Percentiles rank a stretch among this genome's conserved stretches.
phyloP scores from a whole-genome alignment of 768 basidiomycete genomes.

The Serendipita indica region DNA sequence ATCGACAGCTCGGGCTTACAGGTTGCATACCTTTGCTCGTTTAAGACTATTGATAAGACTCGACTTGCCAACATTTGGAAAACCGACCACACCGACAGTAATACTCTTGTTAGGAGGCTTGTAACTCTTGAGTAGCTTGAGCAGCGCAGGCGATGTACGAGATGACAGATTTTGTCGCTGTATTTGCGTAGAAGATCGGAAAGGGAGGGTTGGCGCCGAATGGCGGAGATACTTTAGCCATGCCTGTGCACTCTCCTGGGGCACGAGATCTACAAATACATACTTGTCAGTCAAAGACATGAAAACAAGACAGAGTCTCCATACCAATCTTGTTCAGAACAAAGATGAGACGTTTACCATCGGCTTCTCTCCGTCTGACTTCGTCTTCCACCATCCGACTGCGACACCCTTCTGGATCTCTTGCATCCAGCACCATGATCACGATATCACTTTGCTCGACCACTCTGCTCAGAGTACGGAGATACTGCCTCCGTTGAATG shows the following conservation, averaged over 20 bases:
- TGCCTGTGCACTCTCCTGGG: slow-evolving; percentile 68
- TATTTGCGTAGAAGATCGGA: slow-evolving; percentile 64
- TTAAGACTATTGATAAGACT: slow-evolving; percentile 88
- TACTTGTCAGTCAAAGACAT: neutral
- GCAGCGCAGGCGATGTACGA: slow-evolving; percentile 55
- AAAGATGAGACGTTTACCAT: slow-evolving; percentile 85
- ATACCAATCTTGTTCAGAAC: slow-evolving; percentile 94
- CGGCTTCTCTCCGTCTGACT: slow-evolving; percentile 65
- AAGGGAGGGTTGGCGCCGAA: slow-evolving; percentile 82
- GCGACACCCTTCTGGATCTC: slow-evolving; percentile 89
- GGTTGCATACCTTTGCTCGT: slow-evolving; percentile 47
- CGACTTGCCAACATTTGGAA: slow-evolving; percentile 96
- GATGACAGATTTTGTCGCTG: slow-evolving; percentile 73
- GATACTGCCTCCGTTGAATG: slow-evolving; percentile 42
- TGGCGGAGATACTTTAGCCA: slow-evolving; percentile 91
- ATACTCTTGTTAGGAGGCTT: slow-evolving; percentile 43
- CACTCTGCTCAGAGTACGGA: slow-evolving; percentile 76
- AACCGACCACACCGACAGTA: slow-evolving; percentile 86
- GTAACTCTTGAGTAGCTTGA: slow-evolving; percentile 73
- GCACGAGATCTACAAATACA: slow-evolving; percentile 58
- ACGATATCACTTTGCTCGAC: slow-evolving; percentile 88
- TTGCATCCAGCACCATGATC: slow-evolving; percentile 78
- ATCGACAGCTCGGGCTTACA: neutral
- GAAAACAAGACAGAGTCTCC: slow-evolving; percentile 18
- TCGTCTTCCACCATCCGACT: slow-evolving; percentile 91